Evolutionary conservation across 2,329 filamentous ascomycete species (phyloP).

Genomic region (Trichoderma atroviride): DNA sequence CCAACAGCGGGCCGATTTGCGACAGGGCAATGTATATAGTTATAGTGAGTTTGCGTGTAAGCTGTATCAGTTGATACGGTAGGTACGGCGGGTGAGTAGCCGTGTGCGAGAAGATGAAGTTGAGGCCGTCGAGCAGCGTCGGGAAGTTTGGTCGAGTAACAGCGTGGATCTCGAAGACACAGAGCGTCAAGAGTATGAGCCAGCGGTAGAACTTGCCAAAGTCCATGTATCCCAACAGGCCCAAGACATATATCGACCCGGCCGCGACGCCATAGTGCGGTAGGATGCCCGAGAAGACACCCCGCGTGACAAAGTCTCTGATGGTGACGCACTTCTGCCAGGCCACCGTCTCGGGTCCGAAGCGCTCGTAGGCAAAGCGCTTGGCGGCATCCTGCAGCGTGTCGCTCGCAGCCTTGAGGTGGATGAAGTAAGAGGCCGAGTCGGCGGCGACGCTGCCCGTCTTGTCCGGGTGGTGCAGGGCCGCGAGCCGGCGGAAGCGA

Average conservation of each 20-base stretch:
- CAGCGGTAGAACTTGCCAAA: conserved; percentile 69
- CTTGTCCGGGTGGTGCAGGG: conserved; percentile 85
- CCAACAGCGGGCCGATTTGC: conserved; percentile 73
- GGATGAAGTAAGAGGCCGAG: conserved; percentile 65
- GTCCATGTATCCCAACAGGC: conserved; percentile 67
- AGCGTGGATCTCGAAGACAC: conserved; percentile 59
- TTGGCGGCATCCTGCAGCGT: conserved; percentile 74
- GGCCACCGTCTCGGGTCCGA: conserved; percentile 70
- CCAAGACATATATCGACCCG: conserved; percentile 61
- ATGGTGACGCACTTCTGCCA: conserved; percentile 70
- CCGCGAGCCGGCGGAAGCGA: conserved; percentile 76
- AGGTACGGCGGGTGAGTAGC: conserved; percentile 64
- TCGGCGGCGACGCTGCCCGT: conserved; percentile 44
- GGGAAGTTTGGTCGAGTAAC: conserved; percentile 59
- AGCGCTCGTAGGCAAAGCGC: conserved; percentile 87
- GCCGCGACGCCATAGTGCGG: conserved; percentile 65
- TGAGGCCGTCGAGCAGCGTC: conserved; percentile 48
- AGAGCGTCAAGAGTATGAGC: conserved; percentile 57
- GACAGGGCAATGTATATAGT: conserved; percentile 82
- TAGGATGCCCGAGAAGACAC: conserved; percentile 59
- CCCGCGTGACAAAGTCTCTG: conserved; percentile 71
- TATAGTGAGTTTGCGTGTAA: conserved; percentile 75
- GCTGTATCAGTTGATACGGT: conserved; percentile 79
- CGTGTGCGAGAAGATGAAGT: conserved; percentile 46
- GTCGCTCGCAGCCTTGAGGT: conserved; percentile 81